Evolutionary conservation across 768 basidiomycete species (phyloP).

Genomic region (Psilocybe azurescens): DNA sequence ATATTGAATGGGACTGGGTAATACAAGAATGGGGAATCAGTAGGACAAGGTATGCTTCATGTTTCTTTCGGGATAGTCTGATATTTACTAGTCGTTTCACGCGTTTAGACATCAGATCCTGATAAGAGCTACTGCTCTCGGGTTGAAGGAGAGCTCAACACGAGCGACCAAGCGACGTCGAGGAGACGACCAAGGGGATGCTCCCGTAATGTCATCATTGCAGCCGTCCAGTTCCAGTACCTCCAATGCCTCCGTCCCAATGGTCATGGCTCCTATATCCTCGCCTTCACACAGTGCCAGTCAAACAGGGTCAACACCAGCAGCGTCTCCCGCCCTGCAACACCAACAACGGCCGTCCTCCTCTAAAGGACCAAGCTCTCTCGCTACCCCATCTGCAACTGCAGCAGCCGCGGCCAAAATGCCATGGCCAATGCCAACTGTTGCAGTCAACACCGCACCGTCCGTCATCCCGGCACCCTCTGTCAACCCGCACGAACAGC

Average conservation of each 20-base stretch:
- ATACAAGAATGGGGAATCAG: slow-evolving; percentile 75
- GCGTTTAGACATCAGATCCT: slow-evolving; percentile 75
- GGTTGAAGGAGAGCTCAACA: slow-evolving; percentile 75
- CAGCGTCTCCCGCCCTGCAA: slow-evolving; percentile 58
- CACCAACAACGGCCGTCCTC: slow-evolving; percentile 47
- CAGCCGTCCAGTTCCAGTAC: slow-evolving; percentile 37
- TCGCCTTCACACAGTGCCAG: slow-evolving; percentile 37
- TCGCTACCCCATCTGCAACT: slow-evolving; percentile 25
- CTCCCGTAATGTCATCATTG: slow-evolving; percentile 31
- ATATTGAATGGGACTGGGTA: slow-evolving; percentile 84
- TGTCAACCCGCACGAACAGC: slow-evolving; percentile 44
- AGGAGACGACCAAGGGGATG: slow-evolving; percentile 32
- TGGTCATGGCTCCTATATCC: slow-evolving; percentile 33
- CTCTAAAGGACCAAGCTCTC: slow-evolving; percentile 29
- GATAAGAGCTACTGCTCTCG: slow-evolving; percentile 79
- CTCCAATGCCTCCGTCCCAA: slow-evolving; percentile 26
- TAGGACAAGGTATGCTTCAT: slow-evolving; percentile 63
- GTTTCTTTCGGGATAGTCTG: neutral
- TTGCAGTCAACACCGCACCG: slow-evolving; percentile 63
- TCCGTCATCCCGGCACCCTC: slow-evolving; percentile 52
- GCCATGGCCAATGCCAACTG: slow-evolving; percentile 78
- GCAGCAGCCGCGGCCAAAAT: slow-evolving; percentile 28
- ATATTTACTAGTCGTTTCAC: neutral
- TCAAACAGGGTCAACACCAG: slow-evolving; percentile 48
- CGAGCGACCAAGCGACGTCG: slow-evolving; percentile 61